Base-by-base conservation (phyloP, 1,139 yeast genomes). In the Yamadazyma siamensis region DNA sequence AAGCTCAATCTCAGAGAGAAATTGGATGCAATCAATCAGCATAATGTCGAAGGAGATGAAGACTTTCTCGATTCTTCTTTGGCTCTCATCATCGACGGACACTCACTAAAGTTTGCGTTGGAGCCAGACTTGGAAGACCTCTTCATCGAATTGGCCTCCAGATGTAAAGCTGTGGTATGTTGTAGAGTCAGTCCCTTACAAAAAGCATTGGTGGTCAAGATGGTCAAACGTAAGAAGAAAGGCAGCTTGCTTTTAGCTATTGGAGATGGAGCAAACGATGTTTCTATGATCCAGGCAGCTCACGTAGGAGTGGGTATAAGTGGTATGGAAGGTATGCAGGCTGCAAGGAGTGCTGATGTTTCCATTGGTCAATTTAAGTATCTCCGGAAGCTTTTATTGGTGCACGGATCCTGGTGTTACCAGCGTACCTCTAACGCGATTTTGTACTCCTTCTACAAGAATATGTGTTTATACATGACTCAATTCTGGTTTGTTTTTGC, bases 311-410 rank as follows among this genome's bases (percentile, higher is more conserved):
- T 91, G 28, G 98, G 98, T 59, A 91, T 91, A 48, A 95, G 96
- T 27, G 98, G 98, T 56, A 95, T 87, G 61, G 98, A 94, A 62
- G 99, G 99, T 46, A 89, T 89, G 88, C 99, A 94, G 58, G 98
- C 98, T 6, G 97, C 98, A 0, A 74, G 98, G 57, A 81, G 94
- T 57, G 98, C 99, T 0, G 99, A 94, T 66, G 79, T 91, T 38
- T 89, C 97, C 1, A 87, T 94, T 59, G 98, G 96, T 0, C 98
- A 94, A 55, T 94, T 94, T 72, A 79, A 81, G 53, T 91, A 75
- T 52, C 71, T 94, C 61, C 76, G 78, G 45, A 89, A 86, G 52
- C 61, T 94, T 34, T 61, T 94, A 30, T 67, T 94, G 28, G 98
- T 94, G 7, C 99, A 94, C 56, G 99, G 99, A 1, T 69, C 96